Conservation (phyloP, 768 basidiomycete species). For the Russula emetica region DNA sequence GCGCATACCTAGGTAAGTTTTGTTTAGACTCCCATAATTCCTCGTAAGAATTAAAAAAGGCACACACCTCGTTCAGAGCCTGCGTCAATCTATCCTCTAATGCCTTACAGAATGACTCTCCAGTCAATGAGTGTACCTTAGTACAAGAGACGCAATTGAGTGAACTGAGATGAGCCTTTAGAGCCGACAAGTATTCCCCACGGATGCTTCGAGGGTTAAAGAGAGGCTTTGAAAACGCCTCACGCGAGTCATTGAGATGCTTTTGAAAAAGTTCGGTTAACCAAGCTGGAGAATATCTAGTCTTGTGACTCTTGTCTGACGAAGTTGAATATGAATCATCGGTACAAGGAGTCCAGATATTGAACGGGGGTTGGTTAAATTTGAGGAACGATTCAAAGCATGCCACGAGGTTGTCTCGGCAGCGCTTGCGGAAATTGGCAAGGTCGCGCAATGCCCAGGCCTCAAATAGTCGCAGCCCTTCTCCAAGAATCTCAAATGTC, state of each 20-base stretch:
- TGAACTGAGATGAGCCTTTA: background rate
- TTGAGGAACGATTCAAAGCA: background rate
- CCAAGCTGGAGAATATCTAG: background rate
- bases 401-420: background rate
- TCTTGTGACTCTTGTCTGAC: too few relatives aligned
- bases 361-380: background rate
- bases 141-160: background rate
- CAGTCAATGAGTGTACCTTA: background rate
- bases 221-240: constrained; percentile 1
- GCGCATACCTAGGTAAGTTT: background rate
- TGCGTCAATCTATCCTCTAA: background rate
- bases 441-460: background rate
- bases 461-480: background rate
- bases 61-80: background rate
- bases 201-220: background rate
- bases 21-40: background rate
- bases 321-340: background rate
- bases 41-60: background rate
- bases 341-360: background rate
- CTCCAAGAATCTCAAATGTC: background rate
- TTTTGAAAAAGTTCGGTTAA: background rate
- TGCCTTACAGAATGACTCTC: background rate
- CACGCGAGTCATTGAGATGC: background rate
- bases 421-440: background rate
- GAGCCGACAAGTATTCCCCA: background rate